Percentiles rank a stretch among this genome's conserved stretches.
Conservation (phyloP, 2,329 filamentous ascomycete genomes). For the Aureobasidium sp. region DNA sequence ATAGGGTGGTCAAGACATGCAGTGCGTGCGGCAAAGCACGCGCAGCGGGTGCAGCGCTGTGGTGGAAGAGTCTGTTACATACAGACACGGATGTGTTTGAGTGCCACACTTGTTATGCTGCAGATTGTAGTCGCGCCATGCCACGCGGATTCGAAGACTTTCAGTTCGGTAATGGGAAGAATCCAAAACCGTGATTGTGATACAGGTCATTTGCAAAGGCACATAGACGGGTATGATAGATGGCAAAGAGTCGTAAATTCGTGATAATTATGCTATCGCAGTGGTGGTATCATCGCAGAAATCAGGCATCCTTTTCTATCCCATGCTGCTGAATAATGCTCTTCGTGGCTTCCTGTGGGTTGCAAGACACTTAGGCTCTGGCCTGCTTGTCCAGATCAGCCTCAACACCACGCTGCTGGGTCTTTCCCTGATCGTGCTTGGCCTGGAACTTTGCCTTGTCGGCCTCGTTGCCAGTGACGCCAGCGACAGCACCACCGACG, state of each 20-base stretch:
- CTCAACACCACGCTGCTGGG: slow-evolving; percentile 74
- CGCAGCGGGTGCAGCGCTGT: no score
- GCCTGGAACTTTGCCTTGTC: slow-evolving; percentile 57
- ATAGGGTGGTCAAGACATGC: no score
- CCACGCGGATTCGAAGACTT: not conserved
- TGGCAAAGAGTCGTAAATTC: not conserved
- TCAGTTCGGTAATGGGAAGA: no score
- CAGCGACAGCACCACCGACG: slow-evolving; percentile 62
- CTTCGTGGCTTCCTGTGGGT: not conserved
- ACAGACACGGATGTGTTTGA: no score
- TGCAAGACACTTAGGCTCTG: not conserved
- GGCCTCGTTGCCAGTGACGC: slow-evolving; percentile 59
- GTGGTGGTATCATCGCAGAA: not conserved
- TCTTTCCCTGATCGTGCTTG: slow-evolving; percentile 76
- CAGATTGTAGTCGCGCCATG: no score
- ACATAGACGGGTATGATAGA: no score
- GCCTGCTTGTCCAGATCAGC: slow-evolving; percentile 68
- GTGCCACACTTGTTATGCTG: no score
- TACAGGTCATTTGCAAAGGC: no score
- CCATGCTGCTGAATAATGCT: not conserved
- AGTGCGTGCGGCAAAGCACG: no score
- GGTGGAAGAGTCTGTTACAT: no score
- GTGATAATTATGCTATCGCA: not conserved
- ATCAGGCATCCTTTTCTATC: not conserved
- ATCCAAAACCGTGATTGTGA: no score